Evolutionary conservation across 2,329 filamentous ascomycete species (phyloP).

Genomic region (Xenoacremonium recifei): DNA sequence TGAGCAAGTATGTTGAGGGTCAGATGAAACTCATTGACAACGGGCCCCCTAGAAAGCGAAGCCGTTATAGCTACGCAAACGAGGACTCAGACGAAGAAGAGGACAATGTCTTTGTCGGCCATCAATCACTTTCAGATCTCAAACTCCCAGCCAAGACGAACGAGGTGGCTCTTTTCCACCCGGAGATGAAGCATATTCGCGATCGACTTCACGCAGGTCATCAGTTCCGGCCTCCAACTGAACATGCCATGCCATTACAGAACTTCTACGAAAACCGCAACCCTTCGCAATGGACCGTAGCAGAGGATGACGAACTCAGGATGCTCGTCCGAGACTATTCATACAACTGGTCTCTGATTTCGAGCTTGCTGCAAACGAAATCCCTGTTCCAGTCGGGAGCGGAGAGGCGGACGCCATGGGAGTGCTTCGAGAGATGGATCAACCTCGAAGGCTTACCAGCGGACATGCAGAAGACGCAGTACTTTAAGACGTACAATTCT

Average conservation of each 20-base stretch:
- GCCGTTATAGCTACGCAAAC: slow-evolving; percentile 77
- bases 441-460: slow-evolving; percentile 84
- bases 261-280: slow-evolving; percentile 85
- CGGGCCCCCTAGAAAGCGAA: slow-evolving; percentile 70
- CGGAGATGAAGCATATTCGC: slow-evolving; percentile 84
- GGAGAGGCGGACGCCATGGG: slow-evolving; percentile 92
- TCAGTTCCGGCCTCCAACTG: slow-evolving; percentile 88
- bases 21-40: slow-evolving; percentile 69
- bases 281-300: slow-evolving; percentile 86
- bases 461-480: slow-evolving; percentile 93
- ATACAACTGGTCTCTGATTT: slow-evolving; percentile 97
- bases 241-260: slow-evolving; percentile 86
- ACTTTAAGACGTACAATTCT: slow-evolving; percentile 74
- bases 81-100: slow-evolving; percentile 66
- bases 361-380: slow-evolving; percentile 70
- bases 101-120: slow-evolving; percentile 55
- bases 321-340: slow-evolving; percentile 85
- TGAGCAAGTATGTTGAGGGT: slow-evolving; percentile 84
- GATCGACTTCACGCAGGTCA: slow-evolving; percentile 89
- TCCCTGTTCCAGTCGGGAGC: slow-evolving; percentile 81
- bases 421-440: slow-evolving; percentile 98
- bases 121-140: slow-evolving; percentile 43
- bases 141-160: slow-evolving; percentile 66
- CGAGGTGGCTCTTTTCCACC: slow-evolving; percentile 83
- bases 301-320: slow-evolving; percentile 88